These are phyloP conservation scores for Gyromitra esculenta DNA, from an alignment of 2,329 filamentous ascomycete genomes.

Conservation along the genomic window DNA sequence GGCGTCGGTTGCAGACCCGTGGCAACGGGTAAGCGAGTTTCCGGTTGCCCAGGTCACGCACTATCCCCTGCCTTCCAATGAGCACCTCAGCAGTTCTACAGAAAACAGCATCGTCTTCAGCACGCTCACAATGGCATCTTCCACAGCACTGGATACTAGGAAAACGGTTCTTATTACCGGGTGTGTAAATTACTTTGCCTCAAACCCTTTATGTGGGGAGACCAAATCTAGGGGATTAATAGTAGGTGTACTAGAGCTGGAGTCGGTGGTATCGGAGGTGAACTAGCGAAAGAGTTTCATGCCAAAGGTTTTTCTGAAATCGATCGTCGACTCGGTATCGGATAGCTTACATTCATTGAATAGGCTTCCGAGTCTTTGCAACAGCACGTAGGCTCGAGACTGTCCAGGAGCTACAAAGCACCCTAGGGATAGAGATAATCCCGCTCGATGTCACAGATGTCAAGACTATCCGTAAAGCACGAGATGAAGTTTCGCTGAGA, in stretches of 20 bases:
- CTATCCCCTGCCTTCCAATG: background rate
- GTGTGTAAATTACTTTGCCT: slow-evolving; percentile 57
- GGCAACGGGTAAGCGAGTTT: too few relatives aligned
- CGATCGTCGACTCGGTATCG: background rate
- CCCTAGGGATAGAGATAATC: slow-evolving; percentile 65
- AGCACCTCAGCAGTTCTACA: background rate
- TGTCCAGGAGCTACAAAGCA: slow-evolving; percentile 62
- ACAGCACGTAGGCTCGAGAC: slow-evolving; percentile 67
- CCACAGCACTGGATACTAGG: slow-evolving; percentile 46
- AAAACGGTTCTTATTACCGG: slow-evolving; percentile 66
- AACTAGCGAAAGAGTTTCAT: slow-evolving; percentile 67
- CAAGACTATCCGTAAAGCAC: slow-evolving; percentile 66
- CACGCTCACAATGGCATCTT: slow-evolving; percentile 17
- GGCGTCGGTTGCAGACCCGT: too few relatives aligned
- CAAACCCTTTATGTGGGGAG: background rate
- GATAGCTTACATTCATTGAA: slow-evolving; percentile 13
- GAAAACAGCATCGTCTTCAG: background rate
- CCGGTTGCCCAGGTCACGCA: background rate
- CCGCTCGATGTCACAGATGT: slow-evolving; percentile 67
- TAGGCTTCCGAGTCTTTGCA: slow-evolving; percentile 68
- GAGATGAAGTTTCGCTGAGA: slow-evolving; percentile 63
- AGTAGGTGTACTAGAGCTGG: slow-evolving; percentile 64
- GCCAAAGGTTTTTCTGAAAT: slow-evolving; percentile 62
- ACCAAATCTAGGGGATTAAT: background rate
- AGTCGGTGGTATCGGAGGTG: slow-evolving; percentile 69